Evolutionary conservation across 2,329 filamentous ascomycete genomes (phyloP), one percentile per base, ranked within the genome.

Genomic region (Aspergillus fumigatiaffinis): DNA sequence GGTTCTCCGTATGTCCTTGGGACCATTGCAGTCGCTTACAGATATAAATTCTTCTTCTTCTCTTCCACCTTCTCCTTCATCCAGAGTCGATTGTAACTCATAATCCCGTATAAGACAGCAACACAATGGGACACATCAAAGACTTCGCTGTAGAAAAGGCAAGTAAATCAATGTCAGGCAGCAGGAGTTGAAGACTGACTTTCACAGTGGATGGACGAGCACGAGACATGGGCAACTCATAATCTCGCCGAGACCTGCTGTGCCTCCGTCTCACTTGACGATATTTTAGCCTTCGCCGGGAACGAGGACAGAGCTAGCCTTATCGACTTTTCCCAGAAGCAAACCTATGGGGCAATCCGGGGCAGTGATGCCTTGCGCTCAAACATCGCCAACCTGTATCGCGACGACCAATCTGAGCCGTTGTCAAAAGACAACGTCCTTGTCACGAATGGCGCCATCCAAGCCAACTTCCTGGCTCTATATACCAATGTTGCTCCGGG

Each of bases 231-330:
- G 49, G 78, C 78, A 62, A 81, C 80, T 60, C 80, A 82, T 71
- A 92, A 95, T 71, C 83, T 93, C 51, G 88, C 89, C 56, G 90
- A 93, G 73, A 93, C 90, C 0, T 93, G 90, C 68, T 88, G 85
- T 55, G 85, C 87, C 2, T 91, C 88, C 3, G 79, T 93, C 23
- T 92, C 89, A 0, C 76, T 93, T 57, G 80, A 88, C 25, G 84
- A 92, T 50, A 79, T 93, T 3, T 75, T 80, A 9, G 73, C 73
- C 0, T 73, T 93, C 26, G 86, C 78, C 3, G 80, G 82, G 50
- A 53, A 59, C 21, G 53, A 62, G 38, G 32, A 38, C 14, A 64
- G 63, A n/a, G 78, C 57, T 3, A 55, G 61, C 17, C 62, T 67
- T 2, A 41, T 69, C 44, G 64, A 67, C 38, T 63, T 63, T n/a